Evolutionary conservation across 148 eudicot species (phyloP).

Genomic region (Nepenthes gracilis): DNA sequence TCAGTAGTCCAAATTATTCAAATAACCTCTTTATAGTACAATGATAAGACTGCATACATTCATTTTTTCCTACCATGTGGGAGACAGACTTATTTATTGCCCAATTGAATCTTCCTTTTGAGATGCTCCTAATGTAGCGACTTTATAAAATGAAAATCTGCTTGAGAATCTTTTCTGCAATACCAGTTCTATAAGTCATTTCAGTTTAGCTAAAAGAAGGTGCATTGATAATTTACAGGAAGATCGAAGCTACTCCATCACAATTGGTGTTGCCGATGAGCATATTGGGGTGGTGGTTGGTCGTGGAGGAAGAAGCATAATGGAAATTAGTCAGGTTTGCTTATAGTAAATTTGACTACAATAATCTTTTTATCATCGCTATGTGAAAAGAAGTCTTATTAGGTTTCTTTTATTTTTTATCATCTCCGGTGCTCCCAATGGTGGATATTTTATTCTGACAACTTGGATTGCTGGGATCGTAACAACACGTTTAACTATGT

Average conservation of each 20-base stretch:
- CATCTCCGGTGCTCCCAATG: not conserved
- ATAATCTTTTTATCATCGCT: not conserved
- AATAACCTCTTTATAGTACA: too few species aligned
- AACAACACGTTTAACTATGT: too few species aligned
- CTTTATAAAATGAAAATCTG: too few species aligned
- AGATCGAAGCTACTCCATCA: conserved; percentile 56
- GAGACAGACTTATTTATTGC: too few species aligned
- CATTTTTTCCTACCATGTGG: too few species aligned
- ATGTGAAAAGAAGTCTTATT: too few species aligned
- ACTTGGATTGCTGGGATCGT: too few species aligned
- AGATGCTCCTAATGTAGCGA: too few species aligned
- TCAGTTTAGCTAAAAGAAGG: not conserved
- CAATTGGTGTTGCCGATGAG: conserved; percentile 95
- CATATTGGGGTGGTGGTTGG: conserved; percentile 94
- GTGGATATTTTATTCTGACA: not conserved
- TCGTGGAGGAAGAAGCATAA: conserved; percentile 80
- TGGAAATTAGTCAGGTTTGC: conserved; percentile 80
- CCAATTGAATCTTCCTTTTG: too few species aligned
- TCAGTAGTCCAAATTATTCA: too few species aligned
- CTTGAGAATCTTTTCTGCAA: too few species aligned
- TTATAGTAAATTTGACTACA: not conserved
- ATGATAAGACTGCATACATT: too few species aligned
- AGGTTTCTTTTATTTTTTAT: not conserved
- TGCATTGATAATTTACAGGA: conserved; percentile 29
- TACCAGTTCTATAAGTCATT: not conserved